A percentile compares a stretch with the other conserved stretches of the same genome.
Evolutionary conservation across 2,329 filamentous ascomycete species (phyloP).

Genomic region (Colletotrichum higginsianum): DNA sequence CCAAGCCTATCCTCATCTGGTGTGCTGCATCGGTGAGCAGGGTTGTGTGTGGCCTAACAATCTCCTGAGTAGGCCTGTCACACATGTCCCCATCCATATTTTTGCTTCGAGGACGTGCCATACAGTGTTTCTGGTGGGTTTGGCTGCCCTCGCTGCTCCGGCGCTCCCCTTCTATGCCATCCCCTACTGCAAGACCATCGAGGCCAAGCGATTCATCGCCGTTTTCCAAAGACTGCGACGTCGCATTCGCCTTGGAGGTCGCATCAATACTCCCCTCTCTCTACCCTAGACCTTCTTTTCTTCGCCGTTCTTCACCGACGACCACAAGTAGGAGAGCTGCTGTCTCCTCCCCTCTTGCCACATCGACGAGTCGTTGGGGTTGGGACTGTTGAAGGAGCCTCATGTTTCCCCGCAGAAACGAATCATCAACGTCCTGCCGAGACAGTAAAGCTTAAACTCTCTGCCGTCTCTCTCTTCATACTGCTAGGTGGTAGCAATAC

Average conservation of each 20-base stretch:
- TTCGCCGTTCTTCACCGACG: constrained; percentile 5
- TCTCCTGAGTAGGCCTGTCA: constrained; percentile 36
- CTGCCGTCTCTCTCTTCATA: constrained; percentile 19
- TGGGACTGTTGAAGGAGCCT: constrained; percentile 10
- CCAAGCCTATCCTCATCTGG: constrained; percentile 13
- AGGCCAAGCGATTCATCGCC: neutral
- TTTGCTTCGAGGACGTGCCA: constrained; percentile 8
- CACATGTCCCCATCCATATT: constrained; percentile 19
- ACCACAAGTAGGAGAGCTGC: neutral
- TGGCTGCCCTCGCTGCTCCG: constrained; percentile 1
- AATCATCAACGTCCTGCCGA: constrained; percentile 22
- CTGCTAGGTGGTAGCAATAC: constrained; percentile 8
- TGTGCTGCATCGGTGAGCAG: constrained; percentile 1
- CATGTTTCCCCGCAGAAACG: constrained; percentile 32
- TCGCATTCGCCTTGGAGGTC: neutral
- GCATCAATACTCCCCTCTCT: neutral
- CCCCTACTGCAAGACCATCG: constrained; percentile 9
- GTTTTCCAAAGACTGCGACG: constrained; percentile 6
- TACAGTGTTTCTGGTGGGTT: neutral
- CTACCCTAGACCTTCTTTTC: neutral
- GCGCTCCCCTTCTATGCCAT: neutral
- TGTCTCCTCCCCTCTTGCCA: constrained; percentile 2
- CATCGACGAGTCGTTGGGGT: constrained; percentile 12
- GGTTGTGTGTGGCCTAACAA: constrained; percentile 26
- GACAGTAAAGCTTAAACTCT: constrained; percentile 30